Base-by-base conservation (phyloP, 1,139 yeast genomes). In the Pichia sp. region DNA sequence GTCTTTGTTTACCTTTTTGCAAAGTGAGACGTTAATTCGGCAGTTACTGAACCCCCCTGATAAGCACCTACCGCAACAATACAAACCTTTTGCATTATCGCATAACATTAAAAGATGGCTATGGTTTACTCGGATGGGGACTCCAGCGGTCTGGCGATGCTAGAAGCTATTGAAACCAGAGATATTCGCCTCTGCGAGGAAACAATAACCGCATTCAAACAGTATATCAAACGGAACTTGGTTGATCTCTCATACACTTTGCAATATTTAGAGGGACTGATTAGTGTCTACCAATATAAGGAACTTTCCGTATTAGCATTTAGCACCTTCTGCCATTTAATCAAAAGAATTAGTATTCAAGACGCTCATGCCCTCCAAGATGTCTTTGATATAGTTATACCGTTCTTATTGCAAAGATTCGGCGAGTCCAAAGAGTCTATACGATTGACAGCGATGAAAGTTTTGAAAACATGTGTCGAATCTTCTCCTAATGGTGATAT, bases 341-440 rank as follows among this genome's bases (percentile, higher is more conserved):
- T 84, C 23, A 84, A 84, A 52, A 68, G 96, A 17, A 77, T 84
- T 2, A 77, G 84, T 39, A 76, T 80, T 60, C 96, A 85, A 62
- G 80, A 83, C 49, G 69, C 77, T 1, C 67, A 70, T 1, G 65
- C 72, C 2, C 66, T 88, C 35, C 67, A 66, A 41, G 63, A 63
- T 1, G 72, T 74, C 32, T 68, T 77, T 24, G 67, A 63, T 36
- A 61, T 67, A 21, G 73, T 78, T 3, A 61, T 80, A 12, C 89
- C 91, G 1, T 66, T 76, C 10, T 59, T 83, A 20, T 61, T 83
- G 12, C 69, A 68, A 40, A 67, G 73, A 35, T 59, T 82, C 34
- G 72, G 72, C 2, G 84, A 77, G 46, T 45, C 65, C 2, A 74
- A 69, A 43, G 48, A 65, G 2, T 59, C 68, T 11, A 62, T 72